Percentiles rank a stretch among this genome's conserved stretches.
Conservation (phyloP, 2,329 filamentous ascomycete species). For the Phyllosticta citrichinensis region DNA sequence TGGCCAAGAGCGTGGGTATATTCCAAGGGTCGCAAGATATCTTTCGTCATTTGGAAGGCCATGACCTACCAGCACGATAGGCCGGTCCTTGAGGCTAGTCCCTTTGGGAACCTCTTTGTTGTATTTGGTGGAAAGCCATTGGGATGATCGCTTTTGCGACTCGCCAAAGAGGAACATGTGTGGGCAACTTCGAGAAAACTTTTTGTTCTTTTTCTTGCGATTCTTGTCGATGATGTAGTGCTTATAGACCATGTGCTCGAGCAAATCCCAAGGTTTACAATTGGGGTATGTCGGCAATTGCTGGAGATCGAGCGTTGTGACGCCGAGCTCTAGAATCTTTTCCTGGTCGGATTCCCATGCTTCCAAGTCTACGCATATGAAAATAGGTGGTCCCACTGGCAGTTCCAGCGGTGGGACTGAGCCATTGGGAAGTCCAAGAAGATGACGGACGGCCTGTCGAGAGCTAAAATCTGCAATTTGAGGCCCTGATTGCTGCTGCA, state of each 20-base stretch:
- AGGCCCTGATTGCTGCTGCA: not conserved
- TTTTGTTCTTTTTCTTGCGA: conserved; percentile 51
- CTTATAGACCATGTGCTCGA: conserved; percentile 51
- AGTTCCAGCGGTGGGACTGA: not conserved
- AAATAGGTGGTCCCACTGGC: conserved; percentile 31
- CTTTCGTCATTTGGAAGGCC: conserved; percentile 56
- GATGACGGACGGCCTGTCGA: not conserved
- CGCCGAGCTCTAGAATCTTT: conserved; percentile 73
- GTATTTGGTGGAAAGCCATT: not conserved
- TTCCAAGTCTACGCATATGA: conserved; percentile 76
- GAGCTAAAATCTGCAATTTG: not conserved
- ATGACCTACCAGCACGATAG: conserved; percentile 72
- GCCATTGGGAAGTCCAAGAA: not conserved
- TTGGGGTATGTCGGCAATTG: conserved; percentile 47
- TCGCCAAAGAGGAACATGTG: conserved; percentile 62
- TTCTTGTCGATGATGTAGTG: conserved; percentile 73
- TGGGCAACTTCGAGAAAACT: conserved; percentile 63
- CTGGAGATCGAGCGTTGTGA: conserved; percentile 67
- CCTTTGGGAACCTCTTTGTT: not conserved
- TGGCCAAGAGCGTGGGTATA: conserved; percentile 51
- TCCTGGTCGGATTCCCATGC: conserved; percentile 58
- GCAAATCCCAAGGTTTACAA: conserved; percentile 58
- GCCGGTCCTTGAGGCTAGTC: conserved; percentile 30
- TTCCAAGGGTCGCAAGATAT: conserved; percentile 49
- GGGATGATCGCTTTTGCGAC: conserved; percentile 38